Evolutionary conservation across 1,139 yeast genomes (phyloP), one percentile per base, ranked within the genome.

Genomic region (Diutina scorzettiae): DNA sequence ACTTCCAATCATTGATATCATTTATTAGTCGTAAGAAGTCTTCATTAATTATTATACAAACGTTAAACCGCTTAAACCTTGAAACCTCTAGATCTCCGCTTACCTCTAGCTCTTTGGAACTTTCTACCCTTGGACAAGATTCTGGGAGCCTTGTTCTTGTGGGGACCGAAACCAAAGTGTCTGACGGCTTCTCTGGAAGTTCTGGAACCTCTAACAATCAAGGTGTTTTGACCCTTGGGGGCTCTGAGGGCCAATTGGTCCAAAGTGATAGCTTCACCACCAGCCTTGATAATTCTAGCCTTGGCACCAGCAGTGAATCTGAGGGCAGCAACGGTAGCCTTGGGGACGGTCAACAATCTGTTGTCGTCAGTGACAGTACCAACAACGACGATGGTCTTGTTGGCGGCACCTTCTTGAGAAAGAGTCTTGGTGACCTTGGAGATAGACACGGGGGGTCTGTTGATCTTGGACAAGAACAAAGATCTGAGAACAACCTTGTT

Each of bases 61-160:
- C 21, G 39, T 19, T 21, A 14, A 34, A 21, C 30, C 11, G 28
- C 23, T 86, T 91, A 91, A 74, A 93, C 99, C 85, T 91, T 91
- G 98, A 91, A 91, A 78, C 96, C 98, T 81, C 95, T 86, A 57
- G 97, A 89, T 71, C 78, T 82, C 79, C 99, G 82, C 73, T 85
- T 93, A 81, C 98, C 98, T 85, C 98, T 91, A 63, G 96, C 98
- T 74, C 93, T 86, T 81, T 93, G 98, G 80, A 91, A 91, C 78
- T 91, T 93, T 81, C 97, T 91, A 70, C 98, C 98, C 73, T 78
- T 87, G 55, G 97, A 89, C 66, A 74, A 64, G 71, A 91, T 82
- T 79, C 95, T 87, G 75, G 99, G 99, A 64, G 97, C 98, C 85
- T 91, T 93, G 76, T 80, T 76, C 81, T 85, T 84, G 94, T 93